These are phyloP conservation scores for Bipolaris sorokiniana DNA, from an alignment of 2,329 filamentous ascomycete genomes.

Conservation along the genomic window DNA sequence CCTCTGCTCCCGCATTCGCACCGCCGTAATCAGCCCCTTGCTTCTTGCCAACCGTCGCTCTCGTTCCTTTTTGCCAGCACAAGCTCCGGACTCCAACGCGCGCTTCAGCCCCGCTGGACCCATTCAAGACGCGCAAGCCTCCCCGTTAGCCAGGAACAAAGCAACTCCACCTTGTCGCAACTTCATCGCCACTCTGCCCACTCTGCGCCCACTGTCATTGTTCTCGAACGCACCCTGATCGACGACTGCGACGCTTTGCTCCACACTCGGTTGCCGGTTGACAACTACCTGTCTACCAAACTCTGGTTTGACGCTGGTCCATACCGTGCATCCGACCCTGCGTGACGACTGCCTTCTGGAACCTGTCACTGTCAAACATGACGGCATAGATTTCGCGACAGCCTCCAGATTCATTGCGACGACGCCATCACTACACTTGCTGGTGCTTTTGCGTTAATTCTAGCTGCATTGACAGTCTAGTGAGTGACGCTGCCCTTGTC, in stretches of 20 bases:
- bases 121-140: slow-evolving; percentile 31
- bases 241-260: slow-evolving; percentile 22
- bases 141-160: slow-evolving; percentile 34
- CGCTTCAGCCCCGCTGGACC: slow-evolving; percentile 19
- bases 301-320: slow-evolving; percentile 22
- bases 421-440: slow-evolving; percentile 30
- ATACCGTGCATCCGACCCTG: slow-evolving; percentile 26
- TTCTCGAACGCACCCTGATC: slow-evolving; percentile 11
- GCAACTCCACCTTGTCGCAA: slow-evolving; percentile 17
- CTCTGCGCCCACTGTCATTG: slow-evolving; percentile 5
- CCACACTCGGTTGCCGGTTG: slow-evolving; percentile 8
- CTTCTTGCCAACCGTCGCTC: slow-evolving; percentile 18
- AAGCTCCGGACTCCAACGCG: slow-evolving; percentile 9
- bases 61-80: slow-evolving; percentile 16
- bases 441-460: slow-evolving; percentile 30
- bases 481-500: slow-evolving; percentile 28
- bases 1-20: slow-evolving; percentile 19
- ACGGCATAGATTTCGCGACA: slow-evolving; percentile 40
- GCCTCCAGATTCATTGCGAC: slow-evolving; percentile 30
- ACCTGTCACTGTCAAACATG: slow-evolving; percentile 40
- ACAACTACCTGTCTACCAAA: slow-evolving; percentile 20
- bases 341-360: slow-evolving; percentile 29
- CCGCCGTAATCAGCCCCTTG: slow-evolving; percentile 29
- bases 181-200: neutral
- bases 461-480: slow-evolving; percentile 48